Base-by-base conservation (phyloP, 352 stramenopile species). In the Phytophthora pisi region DNA sequence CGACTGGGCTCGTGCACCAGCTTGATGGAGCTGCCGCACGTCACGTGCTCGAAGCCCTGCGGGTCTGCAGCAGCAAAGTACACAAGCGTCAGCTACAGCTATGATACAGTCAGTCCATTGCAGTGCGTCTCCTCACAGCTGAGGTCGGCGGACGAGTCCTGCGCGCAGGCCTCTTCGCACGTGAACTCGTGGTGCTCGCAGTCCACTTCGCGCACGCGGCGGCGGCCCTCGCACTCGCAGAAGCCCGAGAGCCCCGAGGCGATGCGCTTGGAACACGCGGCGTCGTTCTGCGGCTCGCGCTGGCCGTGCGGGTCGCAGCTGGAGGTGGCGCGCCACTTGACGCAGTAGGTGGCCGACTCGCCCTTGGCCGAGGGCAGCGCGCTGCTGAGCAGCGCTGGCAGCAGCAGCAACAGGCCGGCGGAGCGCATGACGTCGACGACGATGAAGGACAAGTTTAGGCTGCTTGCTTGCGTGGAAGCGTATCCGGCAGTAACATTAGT, bases 11-110 rank as follows among this genome's bases (percentile, higher is more conserved):
- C 86, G 50, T 95, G 83, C 34, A 93, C 86, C 20, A 95, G 66
- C 70, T 95, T 95, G 61, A 95, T 91, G 46, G 86, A 89, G 62
- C 85, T 93, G 43, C 88, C 88, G 30, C 88, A 95, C 36, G 85
- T 95, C 57, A 95, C 88, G 46, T 87, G 75, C 72, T 93, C 84
- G 50, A 95, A 93, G 24, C 84, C 88, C 38, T 79, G 64, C 11
- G 88, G 82, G 47, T 91, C 86, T 94, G 52, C 49, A 57, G 15
- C 63, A 61, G 36, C 23, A 51, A 38, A 2, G 40, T 4, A 67
- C 18, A 15, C 43, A 26, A 54, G n/a, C 28, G 53, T 68, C 11
- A 62, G 30, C 31, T 47, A 18, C 8, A 51, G 20, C 3, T 11
- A 61, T 5, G 50, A 34, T 26, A 40, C 31, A 15, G 8, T 34